Base-by-base conservation (phyloP, 1,139 yeast genomes). In the Blastobotrys capitulatus region DNA sequence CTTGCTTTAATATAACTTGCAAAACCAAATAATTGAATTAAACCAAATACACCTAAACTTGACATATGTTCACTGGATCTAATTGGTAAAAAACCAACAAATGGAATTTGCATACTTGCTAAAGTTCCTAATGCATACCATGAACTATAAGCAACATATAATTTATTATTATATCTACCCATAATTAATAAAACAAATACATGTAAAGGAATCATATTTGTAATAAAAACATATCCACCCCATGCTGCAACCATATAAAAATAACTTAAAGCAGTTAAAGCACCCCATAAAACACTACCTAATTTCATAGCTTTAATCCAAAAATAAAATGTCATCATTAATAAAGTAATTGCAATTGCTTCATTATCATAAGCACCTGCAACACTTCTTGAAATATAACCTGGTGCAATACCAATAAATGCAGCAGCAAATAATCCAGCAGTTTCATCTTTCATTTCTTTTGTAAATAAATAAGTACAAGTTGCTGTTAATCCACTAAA, bases 191-290 rank as follows among this genome's bases (percentile, higher is more conserved):
- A 75, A 43, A 89, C 92, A 66, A 94, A 90, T 29, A 90, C 89
- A 67, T 94, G 99, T 61, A 94, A 76, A 47, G 99, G 99, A 62
- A 94, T 88, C 75, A 94, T 82, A 72, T 94, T 94, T 54, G 98
- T 94, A 71, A 94, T 94, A 74, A 94, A 94, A 46, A 92, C 99
- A 66, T 94, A 94, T 20, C 99, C 99, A 75, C 98, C 98, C 99
- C 99, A 94, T n/a, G 99, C 98, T 48, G 96, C 84, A 47, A 94
- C 99, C 99, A 94, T 94, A 76, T 94, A 94, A 69, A 94, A 94
- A 73, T 94, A 94, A 61, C 83, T 85, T 44, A 88, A 68, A 2
- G 98, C 95, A 34, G 97, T 82, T 60, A 85, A 71, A 6, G 94
- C 77, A 18, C 90, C 95, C 75, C 83, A 87, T 59, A 86, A 77